Conservation (phyloP, 768 basidiomycete genomes). For the Calocera cornea region DNA sequence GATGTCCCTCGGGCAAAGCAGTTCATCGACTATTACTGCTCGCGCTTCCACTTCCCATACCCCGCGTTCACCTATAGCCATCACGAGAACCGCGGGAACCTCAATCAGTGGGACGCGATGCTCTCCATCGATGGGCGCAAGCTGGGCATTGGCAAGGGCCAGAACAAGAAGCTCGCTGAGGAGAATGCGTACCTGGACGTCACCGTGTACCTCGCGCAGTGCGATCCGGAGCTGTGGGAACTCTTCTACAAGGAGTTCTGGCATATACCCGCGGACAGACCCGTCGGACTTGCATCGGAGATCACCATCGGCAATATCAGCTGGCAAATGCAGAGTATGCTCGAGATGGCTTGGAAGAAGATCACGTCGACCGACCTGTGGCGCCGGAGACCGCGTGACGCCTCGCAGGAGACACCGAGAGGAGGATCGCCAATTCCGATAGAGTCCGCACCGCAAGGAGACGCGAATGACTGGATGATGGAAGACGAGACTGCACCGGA, state of each 20-base stretch:
- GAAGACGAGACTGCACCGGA: neutral
- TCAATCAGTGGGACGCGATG: constrained; percentile 48
- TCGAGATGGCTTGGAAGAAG: neutral
- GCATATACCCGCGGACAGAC: neutral
- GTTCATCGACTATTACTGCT: constrained; percentile 95
- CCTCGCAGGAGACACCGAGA: neutral
- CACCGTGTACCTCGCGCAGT: constrained; percentile 69
- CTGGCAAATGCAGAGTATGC: neutral
- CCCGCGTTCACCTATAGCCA: constrained; percentile 50
- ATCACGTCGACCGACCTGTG: constrained; percentile 8
- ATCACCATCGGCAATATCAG: neutral
- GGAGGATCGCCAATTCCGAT: neutral
- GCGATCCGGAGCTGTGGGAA: constrained; percentile 70
- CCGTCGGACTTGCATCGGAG: neutral
- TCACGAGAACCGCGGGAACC: neutral
- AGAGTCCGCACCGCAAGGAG: neutral
- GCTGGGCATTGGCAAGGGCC: constrained; percentile 65
- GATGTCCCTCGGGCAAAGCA: constrained; percentile 59
- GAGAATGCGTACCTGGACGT: constrained; percentile 75
- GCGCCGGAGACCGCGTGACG: constrained; percentile 4
- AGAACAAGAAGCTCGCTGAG: constrained; percentile 57
- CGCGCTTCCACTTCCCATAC: constrained; percentile 54
- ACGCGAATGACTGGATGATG: neutral
- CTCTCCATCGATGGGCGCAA: constrained; percentile 63
- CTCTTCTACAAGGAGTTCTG: constrained; percentile 41